Evolutionary conservation across 2,329 filamentous ascomycete species (phyloP).

Genomic region (Phialocephala sp.): DNA sequence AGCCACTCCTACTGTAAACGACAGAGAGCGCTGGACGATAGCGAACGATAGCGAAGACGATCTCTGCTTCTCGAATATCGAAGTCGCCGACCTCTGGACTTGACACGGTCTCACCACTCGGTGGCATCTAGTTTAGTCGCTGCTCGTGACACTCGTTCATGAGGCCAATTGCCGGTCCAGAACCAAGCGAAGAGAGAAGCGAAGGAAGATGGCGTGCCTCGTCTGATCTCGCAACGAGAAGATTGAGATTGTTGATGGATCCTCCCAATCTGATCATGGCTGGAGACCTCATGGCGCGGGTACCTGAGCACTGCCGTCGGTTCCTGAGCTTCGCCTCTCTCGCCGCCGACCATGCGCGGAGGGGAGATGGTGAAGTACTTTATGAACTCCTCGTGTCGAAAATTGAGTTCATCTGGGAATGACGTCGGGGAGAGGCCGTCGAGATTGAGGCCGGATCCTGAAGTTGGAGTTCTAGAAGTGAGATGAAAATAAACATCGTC

Average conservation of each 20-base stretch:
- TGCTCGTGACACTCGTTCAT: constrained; percentile 3
- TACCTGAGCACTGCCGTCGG: background rate
- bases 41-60: constrained; percentile 1
- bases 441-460: constrained; percentile 10
- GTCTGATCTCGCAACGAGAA: background rate
- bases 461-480: background rate
- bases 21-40: background rate
- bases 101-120: background rate
- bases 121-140: constrained; percentile 5
- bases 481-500: constrained; percentile 8
- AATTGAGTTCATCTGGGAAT: background rate
- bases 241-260: too few species aligned
- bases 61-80: background rate
- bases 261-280: background rate
- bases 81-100: background rate
- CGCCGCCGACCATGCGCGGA: background rate
- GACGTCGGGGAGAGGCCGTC: constrained; percentile 7
- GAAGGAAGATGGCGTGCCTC: too few species aligned
- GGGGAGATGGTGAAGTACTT: background rate
- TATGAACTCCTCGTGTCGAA: constrained; percentile 1
- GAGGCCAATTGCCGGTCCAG: background rate
- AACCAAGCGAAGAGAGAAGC: background rate
- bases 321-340: background rate
- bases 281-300: background rate
- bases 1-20: background rate